Percentiles rank a stretch among this genome's conserved stretches.
Evolutionary conservation across 176 grass and related monocot species (phyloP).

Genomic region (Oryza meyeriana): DNA sequence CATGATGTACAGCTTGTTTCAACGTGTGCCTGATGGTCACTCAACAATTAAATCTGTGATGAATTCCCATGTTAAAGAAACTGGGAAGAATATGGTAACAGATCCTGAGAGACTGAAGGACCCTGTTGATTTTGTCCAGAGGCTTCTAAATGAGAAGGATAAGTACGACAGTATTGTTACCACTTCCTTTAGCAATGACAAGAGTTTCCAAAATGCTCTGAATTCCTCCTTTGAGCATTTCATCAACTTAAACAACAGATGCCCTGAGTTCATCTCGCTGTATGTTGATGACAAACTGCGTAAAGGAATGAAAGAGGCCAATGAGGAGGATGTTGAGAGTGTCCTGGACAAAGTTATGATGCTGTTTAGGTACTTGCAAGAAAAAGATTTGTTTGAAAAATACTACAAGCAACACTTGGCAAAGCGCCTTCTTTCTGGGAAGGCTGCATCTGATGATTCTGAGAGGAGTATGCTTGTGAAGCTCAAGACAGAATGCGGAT

Average conservation of each 20-base stretch:
- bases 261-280: constrained; percentile 80
- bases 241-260: constrained; percentile 83
- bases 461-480: constrained; percentile 85
- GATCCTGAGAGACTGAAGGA: constrained; percentile 84
- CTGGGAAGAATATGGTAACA: constrained; percentile 68
- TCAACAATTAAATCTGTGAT: constrained; percentile 61
- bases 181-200: constrained; percentile 71
- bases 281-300: constrained; percentile 87
- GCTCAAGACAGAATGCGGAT: constrained; percentile 79
- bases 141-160: constrained; percentile 69
- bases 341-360: constrained; percentile 77
- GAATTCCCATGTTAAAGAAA: constrained; percentile 66
- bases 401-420: constrained; percentile 87
- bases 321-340: constrained; percentile 75
- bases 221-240: constrained; percentile 80
- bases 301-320: constrained; percentile 71
- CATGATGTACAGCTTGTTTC: constrained; percentile 73
- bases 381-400: constrained; percentile 89
- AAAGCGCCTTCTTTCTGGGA: constrained; percentile 61
- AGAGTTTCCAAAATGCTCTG: constrained; percentile 73
- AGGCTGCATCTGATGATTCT: constrained; percentile 59
- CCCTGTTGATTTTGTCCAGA: constrained; percentile 79
- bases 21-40: constrained; percentile 55
- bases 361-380: constrained; percentile 83
- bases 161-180: constrained; percentile 70